Conservation (phyloP, 768 basidiomycete genomes). For the Lactarius quietus region DNA sequence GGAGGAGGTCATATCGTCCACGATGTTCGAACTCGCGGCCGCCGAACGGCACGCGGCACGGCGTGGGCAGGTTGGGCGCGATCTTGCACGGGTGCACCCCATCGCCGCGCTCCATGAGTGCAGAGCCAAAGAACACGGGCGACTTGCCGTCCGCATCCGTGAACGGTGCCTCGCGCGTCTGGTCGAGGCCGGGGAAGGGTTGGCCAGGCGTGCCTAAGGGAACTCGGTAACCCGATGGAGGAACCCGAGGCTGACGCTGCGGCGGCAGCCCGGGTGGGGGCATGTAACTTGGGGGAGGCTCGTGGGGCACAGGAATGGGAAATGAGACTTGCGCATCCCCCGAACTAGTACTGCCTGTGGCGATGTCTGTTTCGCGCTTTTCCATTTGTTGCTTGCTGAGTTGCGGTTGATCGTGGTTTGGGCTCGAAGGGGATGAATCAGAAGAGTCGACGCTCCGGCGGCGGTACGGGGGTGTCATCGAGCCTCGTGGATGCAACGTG, state of each 20-base stretch:
- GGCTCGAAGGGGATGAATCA: neutral
- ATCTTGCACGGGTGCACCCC: constrained; percentile 86
- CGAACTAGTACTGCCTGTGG: neutral
- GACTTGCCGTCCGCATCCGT: constrained; percentile 53
- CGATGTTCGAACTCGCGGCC: constrained; percentile 56
- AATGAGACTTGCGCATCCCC: constrained; percentile 10
- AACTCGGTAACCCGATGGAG: constrained; percentile 66
- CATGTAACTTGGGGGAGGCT: constrained; percentile 20
- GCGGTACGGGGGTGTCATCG: constrained; percentile 17
- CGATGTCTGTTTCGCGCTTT: neutral
- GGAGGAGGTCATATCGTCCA: constrained; percentile 72
- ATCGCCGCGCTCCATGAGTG: constrained; percentile 45
- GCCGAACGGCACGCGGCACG: constrained; percentile 58
- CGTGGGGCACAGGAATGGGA: constrained; percentile 12
- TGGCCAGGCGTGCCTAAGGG: constrained; percentile 42
- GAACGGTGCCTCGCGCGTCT: constrained; percentile 50
- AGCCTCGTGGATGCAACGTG: constrained; percentile 16
- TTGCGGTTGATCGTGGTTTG: neutral
- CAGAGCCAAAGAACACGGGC: constrained; percentile 71
- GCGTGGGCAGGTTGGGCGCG: constrained; percentile 48
- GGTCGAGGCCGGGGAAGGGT: constrained; percentile 42
- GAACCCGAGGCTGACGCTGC: constrained; percentile 30
- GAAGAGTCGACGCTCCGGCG: constrained; percentile 25
- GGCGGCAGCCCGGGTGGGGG: constrained; percentile 10
- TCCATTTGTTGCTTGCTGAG: neutral